phyloP scores from a whole-genome alignment of 2,329 filamentous ascomycete species.

The Epichloe bromicola region DNA sequence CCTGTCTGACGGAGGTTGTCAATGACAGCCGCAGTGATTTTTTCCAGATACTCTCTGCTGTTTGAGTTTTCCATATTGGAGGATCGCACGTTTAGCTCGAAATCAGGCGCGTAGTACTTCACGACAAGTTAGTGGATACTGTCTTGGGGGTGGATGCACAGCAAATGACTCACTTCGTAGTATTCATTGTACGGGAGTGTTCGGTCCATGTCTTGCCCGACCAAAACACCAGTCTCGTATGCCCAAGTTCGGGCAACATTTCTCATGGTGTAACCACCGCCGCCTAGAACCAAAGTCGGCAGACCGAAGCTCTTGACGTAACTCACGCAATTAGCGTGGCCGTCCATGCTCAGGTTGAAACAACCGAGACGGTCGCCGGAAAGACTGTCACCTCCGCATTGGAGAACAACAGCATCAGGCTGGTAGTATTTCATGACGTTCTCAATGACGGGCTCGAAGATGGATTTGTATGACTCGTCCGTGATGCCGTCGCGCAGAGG shows the following conservation, averaged over 20 bases:
- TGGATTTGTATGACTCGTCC: slow-evolving; percentile 75
- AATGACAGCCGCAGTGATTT: slow-evolving; percentile 67
- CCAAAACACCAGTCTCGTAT: slow-evolving; percentile 83
- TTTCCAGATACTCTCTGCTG: slow-evolving; percentile 66
- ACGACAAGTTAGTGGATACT: slow-evolving; percentile 10
- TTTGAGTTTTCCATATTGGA: slow-evolving; percentile 89
- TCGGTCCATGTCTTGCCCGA: slow-evolving; percentile 67
- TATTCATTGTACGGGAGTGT: slow-evolving; percentile 95
- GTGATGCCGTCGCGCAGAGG: slow-evolving; percentile 86
- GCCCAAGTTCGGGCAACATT: slow-evolving; percentile 97
- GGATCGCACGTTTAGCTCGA: slow-evolving; percentile 77
- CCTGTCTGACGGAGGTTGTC: slow-evolving; percentile 81
- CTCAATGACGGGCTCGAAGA: slow-evolving; percentile 83
- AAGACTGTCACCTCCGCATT: slow-evolving; percentile 90
- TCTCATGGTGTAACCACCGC: slow-evolving; percentile 91
- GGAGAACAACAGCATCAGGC: slow-evolving; percentile 83
- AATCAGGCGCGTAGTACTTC: slow-evolving; percentile 84
- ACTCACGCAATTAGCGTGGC: slow-evolving; percentile 86
- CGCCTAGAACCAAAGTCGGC: slow-evolving; percentile 84
- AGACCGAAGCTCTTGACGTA: slow-evolving; percentile 78
- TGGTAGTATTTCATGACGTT: slow-evolving; percentile 79
- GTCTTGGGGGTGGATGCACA: not conserved
- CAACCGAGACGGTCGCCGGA: slow-evolving; percentile 89
- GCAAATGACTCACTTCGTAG: slow-evolving; percentile 47
- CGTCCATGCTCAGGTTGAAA: slow-evolving; percentile 95